Base-by-base conservation (phyloP, 352 stramenopile genomes). In the Blastocystis sp. region DNA sequence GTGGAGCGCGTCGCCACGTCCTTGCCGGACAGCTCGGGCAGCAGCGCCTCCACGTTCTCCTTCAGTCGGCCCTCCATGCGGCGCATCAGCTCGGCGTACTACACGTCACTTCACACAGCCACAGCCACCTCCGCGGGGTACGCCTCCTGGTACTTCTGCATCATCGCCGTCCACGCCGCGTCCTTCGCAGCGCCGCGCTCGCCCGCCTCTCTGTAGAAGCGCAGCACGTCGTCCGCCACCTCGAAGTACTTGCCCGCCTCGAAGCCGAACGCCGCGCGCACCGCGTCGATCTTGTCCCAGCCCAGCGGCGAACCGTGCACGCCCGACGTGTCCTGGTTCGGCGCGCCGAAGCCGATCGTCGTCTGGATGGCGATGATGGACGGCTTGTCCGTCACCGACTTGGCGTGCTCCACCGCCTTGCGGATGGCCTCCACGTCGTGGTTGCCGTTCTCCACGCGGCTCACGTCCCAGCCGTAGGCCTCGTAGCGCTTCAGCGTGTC, bases 331-430 rank as follows among this genome's bases (percentile, higher is more conserved):
- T 97, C 93, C 80, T 95, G 92, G 91, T 96, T 97, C 50, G 78
- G 66, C 80, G 94, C 95, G 90, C 97, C 97, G 76, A 96, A 96
- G 60, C 97, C 97, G 92, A 99, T 99, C 62, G 93, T 95, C 35
- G 97, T 99, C 90, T 93, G 95, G 91, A 98, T 94, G 93, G 98
- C 98, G 93, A 99, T 99, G n/a, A 99, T 93, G 90, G 94, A 97
- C n/a, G 97, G 97, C 92, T 97, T 98, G 91, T 98, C 93, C 0
- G 95, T 98, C 59, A 95, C 95, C 37, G 93, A 93, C 93, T 98
- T 97, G 67, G 96, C 97, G 71, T 93, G 93, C 37, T 96, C 93
- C 63, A 99, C 95, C n/a, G 97, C 97, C 69, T 93, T 92, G 81
- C 94, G 93, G 90, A 99, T 95, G 91, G 94, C 94, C 63, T 95